A percentile compares a stretch with the other conserved stretches of the same genome.
These are phyloP conservation scores for Vigna unguiculata DNA, from an alignment of 306 rosid species.

Conservation along the genomic window DNA sequence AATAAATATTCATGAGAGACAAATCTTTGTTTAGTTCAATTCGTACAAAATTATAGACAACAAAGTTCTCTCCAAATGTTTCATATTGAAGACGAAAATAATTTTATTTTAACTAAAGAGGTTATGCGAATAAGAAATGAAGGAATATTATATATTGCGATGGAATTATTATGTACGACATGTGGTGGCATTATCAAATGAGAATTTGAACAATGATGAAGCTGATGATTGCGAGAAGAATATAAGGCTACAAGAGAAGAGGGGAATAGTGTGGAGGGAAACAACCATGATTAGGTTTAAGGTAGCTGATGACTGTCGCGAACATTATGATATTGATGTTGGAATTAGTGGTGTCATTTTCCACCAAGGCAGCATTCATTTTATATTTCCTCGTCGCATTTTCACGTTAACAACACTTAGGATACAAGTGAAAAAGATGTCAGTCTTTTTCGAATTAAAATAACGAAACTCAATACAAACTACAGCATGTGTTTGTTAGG, in stretches of 20 bases:
- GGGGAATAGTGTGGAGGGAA: conserved; percentile 16
- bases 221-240: not conserved
- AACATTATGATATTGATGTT: conserved; percentile 23
- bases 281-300: not conserved
- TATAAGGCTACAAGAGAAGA: not conserved
- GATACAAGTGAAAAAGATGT: not conserved
- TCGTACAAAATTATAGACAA: too few species aligned
- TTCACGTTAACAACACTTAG: not conserved
- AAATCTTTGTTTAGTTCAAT: too few species aligned
- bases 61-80: too few species aligned
- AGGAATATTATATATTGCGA: not conserved
- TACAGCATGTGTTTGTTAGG: not conserved
- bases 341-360: conserved; percentile 38
- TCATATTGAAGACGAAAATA: too few species aligned
- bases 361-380: not conserved
- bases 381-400: not conserved
- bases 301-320: not conserved
- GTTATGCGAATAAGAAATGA: not conserved
- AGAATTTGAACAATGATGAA: conserved; percentile 15
- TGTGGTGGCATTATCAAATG: conserved; percentile 22
- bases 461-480: not conserved
- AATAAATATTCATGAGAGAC: too few species aligned
- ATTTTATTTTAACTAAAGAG: too few species aligned
- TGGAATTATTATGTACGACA: conserved; percentile 9
- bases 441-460: conserved; percentile 18